Conservation (phyloP, 2,329 filamentous ascomycete genomes). For the Diaporthe nobilis region DNA sequence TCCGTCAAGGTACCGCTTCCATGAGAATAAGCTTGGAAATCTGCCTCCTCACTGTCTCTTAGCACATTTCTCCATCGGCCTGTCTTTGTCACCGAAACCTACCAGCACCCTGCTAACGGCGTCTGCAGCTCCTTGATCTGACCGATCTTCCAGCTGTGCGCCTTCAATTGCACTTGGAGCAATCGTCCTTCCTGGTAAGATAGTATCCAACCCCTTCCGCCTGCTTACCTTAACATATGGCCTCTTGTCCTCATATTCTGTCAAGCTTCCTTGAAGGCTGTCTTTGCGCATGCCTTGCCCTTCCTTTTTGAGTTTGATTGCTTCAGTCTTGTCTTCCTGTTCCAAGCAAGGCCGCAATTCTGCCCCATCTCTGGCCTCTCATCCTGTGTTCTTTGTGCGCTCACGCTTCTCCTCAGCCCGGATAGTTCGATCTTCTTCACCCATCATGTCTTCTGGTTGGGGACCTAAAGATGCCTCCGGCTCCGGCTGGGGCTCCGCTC, state of each 20-base stretch:
- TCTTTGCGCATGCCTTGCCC: not conserved
- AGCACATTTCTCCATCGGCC: not conserved
- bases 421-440: not conserved
- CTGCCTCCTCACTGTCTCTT: not conserved
- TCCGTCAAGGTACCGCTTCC: not conserved
- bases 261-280: not conserved
- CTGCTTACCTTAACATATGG: not conserved
- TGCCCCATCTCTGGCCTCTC: not conserved
- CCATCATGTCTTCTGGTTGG: constrained; percentile 46
- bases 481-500: constrained; percentile 9
- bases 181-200: not conserved
- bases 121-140: not conserved
- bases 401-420: not conserved
- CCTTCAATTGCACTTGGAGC: not conserved
- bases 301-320: not conserved
- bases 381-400: not conserved
- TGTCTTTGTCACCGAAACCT: not conserved
- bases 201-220: too few species aligned
- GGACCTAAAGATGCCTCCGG: constrained; percentile 5
- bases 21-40: not conserved
- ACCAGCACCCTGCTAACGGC: not conserved
- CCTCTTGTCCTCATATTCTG: not conserved
- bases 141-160: not conserved
- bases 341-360: not conserved
- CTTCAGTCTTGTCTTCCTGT: too few species aligned